Evolutionary conservation across 345 rosid genomes (phyloP), one percentile per base, ranked within the genome.

Genomic region (Nephelium lappaceum): DNA sequence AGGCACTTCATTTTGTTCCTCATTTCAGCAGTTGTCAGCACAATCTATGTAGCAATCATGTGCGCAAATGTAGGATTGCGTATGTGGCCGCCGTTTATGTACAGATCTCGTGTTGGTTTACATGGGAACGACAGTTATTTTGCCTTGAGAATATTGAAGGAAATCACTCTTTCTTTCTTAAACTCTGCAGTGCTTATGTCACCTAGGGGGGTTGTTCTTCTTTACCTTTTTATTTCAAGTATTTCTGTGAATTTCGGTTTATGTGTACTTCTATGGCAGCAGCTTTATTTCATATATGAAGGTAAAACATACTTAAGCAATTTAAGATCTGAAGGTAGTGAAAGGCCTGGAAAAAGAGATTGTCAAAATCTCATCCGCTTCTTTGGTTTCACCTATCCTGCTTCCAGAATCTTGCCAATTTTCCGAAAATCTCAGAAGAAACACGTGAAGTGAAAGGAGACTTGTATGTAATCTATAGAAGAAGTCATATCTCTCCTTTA

Each of bases 241-340:
- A 73, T 88, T 67, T 89, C 97, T 10, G 91, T 95, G 81, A 88
- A 89, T 83, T 83, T 89, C 10, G 98, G 98, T 61, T 83, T 92
- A 61, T 84, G 87, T 70, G 85, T 91, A 73, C 95, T 95, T 75
- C 83, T 93, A 38, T 92, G 95, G 96, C 98, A 94, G 83, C 97
- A 94, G 81, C 92, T 94, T 21, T 88, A 75, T 80, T 94, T 86
- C 74, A 91, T 94, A 64, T 92, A 88, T n/a, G 90, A 86, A 81
- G 98, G 98, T 47, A 81, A 87, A 81, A 94, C 97, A 42, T 94
- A 91, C 81, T 84, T 93, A 6, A 86, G 89, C 84, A 94, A 90
- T 79, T 80, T 95, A 76, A 88, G 87, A 65, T 83, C 91, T 5
- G 83, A 78, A 72, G 95, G 85, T 82, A 75, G 75, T 45, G 90